Conservation (phyloP, 2,329 filamentous ascomycete genomes). For the Ceratocystis colombiana region DNA sequence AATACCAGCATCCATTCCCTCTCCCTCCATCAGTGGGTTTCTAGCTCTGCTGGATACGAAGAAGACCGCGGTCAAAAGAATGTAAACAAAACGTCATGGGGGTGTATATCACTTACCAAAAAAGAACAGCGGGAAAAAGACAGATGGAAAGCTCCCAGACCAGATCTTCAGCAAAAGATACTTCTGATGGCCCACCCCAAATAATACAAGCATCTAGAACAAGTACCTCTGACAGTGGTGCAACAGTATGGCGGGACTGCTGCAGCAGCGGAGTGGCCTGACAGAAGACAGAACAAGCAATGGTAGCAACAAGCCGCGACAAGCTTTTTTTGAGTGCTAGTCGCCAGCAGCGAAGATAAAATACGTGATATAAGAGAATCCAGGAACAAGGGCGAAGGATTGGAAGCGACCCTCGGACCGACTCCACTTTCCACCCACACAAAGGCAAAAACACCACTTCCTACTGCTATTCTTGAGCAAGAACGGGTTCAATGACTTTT, state of each 20-base stretch:
- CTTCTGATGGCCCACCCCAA: too few relatives aligned
- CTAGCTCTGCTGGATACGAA: neutral
- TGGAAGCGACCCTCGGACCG: conserved; percentile 8
- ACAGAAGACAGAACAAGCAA: neutral
- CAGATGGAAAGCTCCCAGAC: neutral
- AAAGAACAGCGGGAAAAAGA: neutral
- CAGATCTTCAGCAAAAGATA: conserved; percentile 8
- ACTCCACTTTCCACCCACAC: conserved; percentile 14
- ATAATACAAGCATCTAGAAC: neutral
- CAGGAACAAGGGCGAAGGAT: conserved; percentile 5
- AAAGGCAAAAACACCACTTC: neutral
- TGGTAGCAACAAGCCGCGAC: neutral
- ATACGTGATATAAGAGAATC: neutral
- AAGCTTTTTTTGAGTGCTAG: neutral
- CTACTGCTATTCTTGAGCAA: too few relatives aligned
- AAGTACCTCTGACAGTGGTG: conserved; percentile 9
- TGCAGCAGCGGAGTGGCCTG: neutral
- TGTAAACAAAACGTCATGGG: neutral
- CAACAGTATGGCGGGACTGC: neutral
- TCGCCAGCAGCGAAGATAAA: neutral
- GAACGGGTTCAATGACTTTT: neutral
- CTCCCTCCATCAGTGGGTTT: neutral
- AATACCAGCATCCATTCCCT: neutral
- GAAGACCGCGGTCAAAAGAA: neutral
- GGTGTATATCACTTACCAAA: neutral